Evolutionary conservation across 495 filamentous ascomycete species (phyloP).

Genomic region (Tuber brumale): DNA sequence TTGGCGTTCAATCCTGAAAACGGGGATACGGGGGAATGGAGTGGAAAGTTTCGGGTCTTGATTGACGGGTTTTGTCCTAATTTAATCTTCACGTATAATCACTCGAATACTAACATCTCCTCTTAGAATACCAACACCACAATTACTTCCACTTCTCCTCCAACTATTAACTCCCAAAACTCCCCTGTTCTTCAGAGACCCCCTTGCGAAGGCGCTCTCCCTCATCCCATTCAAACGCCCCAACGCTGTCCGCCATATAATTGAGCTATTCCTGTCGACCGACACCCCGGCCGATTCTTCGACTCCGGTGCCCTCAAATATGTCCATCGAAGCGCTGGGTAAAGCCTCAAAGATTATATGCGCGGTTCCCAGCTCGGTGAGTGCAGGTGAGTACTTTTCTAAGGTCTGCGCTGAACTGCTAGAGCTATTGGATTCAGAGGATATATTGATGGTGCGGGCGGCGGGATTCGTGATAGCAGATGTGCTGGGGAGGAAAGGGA

Average conservation of each 20-base stretch:
- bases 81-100: conserved; percentile 18
- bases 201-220: conserved; percentile 31
- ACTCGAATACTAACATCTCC: conserved; percentile 19
- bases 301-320: conserved; percentile 14
- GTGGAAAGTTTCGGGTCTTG: conserved; percentile 42
- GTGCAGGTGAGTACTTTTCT: conserved; percentile 47
- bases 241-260: conserved; percentile 33
- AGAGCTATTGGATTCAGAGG: conserved; percentile 50
- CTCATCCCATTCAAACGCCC: conserved; percentile 34
- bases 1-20: conserved; percentile 38
- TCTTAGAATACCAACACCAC: conserved; percentile 31
- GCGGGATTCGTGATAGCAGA: conserved; percentile 56
- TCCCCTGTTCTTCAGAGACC: conserved; percentile 20
- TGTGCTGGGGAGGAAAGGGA: conserved; percentile 53
- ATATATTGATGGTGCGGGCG: conserved; percentile 49
- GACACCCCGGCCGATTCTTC: conserved; percentile 13
- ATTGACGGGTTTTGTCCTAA: conserved; percentile 47
- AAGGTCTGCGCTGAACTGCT: conserved; percentile 53
- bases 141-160: conserved; percentile 29
- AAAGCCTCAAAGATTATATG: conserved; percentile 54
- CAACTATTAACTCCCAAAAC: conserved; percentile 35
- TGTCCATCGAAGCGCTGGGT: conserved; percentile 55
- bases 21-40: conserved; percentile 37
- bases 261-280: conserved; percentile 39
- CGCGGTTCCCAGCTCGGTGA: conserved; percentile 51